phyloP scores from a whole-genome alignment of 352 stramenopile species.

The Globisporangium iwayamae region DNA sequence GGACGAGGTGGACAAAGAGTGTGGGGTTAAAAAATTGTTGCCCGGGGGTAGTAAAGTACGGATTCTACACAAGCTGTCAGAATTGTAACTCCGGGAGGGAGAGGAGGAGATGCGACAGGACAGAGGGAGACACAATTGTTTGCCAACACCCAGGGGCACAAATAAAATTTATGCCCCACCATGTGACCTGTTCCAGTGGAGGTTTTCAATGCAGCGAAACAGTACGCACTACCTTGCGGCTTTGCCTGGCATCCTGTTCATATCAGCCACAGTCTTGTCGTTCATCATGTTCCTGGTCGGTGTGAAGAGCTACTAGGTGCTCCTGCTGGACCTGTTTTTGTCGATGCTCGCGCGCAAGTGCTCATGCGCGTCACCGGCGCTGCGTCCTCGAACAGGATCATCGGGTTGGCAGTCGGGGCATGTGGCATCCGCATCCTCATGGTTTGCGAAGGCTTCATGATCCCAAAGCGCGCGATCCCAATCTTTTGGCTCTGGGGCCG shows the following conservation, averaged over 20 bases:
- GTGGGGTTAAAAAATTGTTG: not conserved
- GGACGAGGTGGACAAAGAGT: not conserved
- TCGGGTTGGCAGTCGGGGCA: constrained; percentile 76
- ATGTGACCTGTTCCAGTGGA: no score
- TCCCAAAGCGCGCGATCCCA: constrained; percentile 56
- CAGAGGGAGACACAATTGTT: not conserved
- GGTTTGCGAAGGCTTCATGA: constrained; percentile 86
- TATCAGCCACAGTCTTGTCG: constrained; percentile 46
- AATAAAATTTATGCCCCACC: no score
- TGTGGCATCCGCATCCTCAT: constrained; percentile 86
- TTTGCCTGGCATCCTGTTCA: constrained; percentile 56
- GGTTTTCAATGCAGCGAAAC: no score
- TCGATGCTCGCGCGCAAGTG: constrained; percentile 73
- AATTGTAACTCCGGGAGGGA: not conserved
- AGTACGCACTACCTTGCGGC: constrained; percentile 26
- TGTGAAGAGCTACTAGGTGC: constrained; percentile 53
- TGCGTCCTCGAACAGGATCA: constrained; percentile 80
- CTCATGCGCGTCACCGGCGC: constrained; percentile 78
- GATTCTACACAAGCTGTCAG: not conserved
- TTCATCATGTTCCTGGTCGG: constrained; percentile 51
- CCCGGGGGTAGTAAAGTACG: not conserved
- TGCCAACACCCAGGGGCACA: no score
- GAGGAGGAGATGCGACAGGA: not conserved
- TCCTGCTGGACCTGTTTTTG: constrained; percentile 69
- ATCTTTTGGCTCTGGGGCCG: constrained; percentile 78